Conservation (phyloP, 805 yeast genomes). For the Wickerhamomyces subpelliculosus region DNA sequence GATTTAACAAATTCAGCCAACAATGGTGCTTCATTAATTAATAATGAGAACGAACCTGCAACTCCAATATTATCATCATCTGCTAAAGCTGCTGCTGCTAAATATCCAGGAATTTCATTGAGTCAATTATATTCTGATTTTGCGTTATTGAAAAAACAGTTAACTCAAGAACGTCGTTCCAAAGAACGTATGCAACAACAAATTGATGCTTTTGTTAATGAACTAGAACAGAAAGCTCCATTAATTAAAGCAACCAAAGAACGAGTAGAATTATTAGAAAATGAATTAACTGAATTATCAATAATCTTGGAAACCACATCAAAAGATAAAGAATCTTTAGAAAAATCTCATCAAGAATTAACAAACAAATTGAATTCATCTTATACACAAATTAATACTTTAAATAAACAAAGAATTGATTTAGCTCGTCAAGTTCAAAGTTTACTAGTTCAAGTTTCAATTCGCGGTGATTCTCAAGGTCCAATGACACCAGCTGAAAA, state of each 20-base stretch:
- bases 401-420: constrained; percentile 59
- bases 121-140: constrained; percentile 62
- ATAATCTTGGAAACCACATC: constrained; percentile 47
- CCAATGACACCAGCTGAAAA: constrained; percentile 64
- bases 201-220: constrained; percentile 63
- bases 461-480: constrained; percentile 46
- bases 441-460: constrained; percentile 57
- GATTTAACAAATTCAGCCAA: constrained; percentile 28
- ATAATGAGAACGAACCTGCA: constrained; percentile 12
- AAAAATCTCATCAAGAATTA: constrained; percentile 16
- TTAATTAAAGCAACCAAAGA: constrained; percentile 59
- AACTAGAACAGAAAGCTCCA: constrained; percentile 76
- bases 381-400: constrained; percentile 29
- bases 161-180: constrained; percentile 62
- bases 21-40: too few relatives aligned
- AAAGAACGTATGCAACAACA: constrained; percentile 66
- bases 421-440: constrained; percentile 78
- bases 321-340: constrained; percentile 38
- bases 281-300: constrained; percentile 48
- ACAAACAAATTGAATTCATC: constrained; percentile 21
- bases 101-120: constrained; percentile 47
- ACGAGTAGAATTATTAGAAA: constrained; percentile 48
- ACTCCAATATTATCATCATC: constrained; percentile 41
- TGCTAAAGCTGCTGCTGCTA: constrained; percentile 47
- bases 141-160: constrained; percentile 54